Evolutionary conservation across 495 filamentous ascomycete species (phyloP).

Genomic region (Aspergillus wentii): DNA sequence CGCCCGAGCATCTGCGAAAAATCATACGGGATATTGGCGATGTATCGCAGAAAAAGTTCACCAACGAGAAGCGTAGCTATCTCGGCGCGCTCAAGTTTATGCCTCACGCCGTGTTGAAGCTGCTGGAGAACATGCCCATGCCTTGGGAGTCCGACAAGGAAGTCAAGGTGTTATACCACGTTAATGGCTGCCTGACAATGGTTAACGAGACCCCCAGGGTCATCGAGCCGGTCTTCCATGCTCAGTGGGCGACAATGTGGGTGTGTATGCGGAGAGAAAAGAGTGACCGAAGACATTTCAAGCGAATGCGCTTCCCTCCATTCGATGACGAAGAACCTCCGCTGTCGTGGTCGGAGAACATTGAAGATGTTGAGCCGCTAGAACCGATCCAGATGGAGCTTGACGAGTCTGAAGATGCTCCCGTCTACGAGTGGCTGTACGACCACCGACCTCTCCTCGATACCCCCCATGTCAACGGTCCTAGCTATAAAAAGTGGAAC

Average conservation of each 20-base stretch:
- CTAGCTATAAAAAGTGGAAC: conserved; percentile 97
- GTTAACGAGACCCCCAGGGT: conserved; percentile 97
- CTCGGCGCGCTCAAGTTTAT: conserved; percentile 98
- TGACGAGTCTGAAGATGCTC: conserved; percentile 87
- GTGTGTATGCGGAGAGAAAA: conserved; percentile 97
- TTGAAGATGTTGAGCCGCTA: conserved; percentile 95
- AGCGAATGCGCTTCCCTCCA: conserved; percentile 97
- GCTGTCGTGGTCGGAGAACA: conserved; percentile 96
- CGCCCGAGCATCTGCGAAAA: conserved; percentile 95
- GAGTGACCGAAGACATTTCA: conserved; percentile 93
- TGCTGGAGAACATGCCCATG: conserved; percentile 99
- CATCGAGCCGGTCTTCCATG: conserved; percentile 97
- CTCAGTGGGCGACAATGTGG: conserved; percentile 99
- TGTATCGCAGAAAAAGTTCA: conserved; percentile 99
- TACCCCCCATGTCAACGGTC: conserved; percentile 91
- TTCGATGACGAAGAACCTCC: conserved; percentile 99
- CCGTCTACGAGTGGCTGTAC: conserved; percentile 96
- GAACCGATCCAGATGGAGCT: conserved; percentile 99
- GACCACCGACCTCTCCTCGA: conserved; percentile 90
- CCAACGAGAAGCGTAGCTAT: conserved; percentile 97
- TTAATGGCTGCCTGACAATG: conserved; percentile 94
- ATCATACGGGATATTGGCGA: conserved; percentile 98
- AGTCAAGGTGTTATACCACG: conserved; percentile 97
- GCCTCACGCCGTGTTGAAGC: conserved; percentile 98
- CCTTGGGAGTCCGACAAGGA: conserved; percentile 96